Evolutionary conservation across 805 yeast genomes (phyloP).

Genomic region (Yamadazyma takamatsuzukensis): DNA sequence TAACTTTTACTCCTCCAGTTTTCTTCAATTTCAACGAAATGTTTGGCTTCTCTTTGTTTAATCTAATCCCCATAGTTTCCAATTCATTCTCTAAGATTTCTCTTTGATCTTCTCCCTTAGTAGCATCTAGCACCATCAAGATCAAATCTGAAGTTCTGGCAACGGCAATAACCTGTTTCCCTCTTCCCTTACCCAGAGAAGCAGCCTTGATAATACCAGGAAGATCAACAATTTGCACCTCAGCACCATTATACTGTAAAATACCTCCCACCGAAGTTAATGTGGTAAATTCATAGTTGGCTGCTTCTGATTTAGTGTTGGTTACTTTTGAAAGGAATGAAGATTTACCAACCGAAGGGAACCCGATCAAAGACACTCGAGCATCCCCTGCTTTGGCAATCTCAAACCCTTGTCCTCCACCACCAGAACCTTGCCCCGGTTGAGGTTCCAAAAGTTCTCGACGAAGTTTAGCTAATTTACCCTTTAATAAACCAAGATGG

Average conservation of each 20-base stretch:
- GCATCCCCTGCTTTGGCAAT: slow-evolving; percentile 96
- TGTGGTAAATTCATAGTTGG: slow-evolving; percentile 93
- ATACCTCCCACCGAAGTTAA: slow-evolving; percentile 97
- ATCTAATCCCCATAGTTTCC: slow-evolving; percentile 89
- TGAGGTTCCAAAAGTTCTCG: slow-evolving; percentile 90
- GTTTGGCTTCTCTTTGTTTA: slow-evolving; percentile 79
- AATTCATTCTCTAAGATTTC: slow-evolving; percentile 81
- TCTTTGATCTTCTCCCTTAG: slow-evolving; percentile 88
- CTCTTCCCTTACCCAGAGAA: slow-evolving; percentile 95
- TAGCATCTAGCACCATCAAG: slow-evolving; percentile 92
- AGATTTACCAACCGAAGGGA: slow-evolving; percentile 97
- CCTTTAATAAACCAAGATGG: slow-evolving; percentile 90
- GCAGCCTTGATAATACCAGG: slow-evolving; percentile 98
- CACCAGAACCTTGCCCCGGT: slow-evolving; percentile 67
- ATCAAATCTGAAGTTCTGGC: slow-evolving; percentile 93
- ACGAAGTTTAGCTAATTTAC: slow-evolving; percentile 88
- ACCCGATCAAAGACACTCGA: slow-evolving; percentile 90
- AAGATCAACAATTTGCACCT: slow-evolving; percentile 92
- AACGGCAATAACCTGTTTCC: slow-evolving; percentile 93
- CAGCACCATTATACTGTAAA: slow-evolving; percentile 92
- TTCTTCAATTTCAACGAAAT: slow-evolving; percentile 74
- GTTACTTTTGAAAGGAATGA: slow-evolving; percentile 86
- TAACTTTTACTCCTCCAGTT: slow-evolving; percentile 89
- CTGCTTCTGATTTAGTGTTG: slow-evolving; percentile 90
- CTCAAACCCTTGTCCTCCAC: slow-evolving; percentile 87